Base-by-base conservation (phyloP, 2,329 filamentous ascomycete species). In the Sarocladiaceae sp. region DNA sequence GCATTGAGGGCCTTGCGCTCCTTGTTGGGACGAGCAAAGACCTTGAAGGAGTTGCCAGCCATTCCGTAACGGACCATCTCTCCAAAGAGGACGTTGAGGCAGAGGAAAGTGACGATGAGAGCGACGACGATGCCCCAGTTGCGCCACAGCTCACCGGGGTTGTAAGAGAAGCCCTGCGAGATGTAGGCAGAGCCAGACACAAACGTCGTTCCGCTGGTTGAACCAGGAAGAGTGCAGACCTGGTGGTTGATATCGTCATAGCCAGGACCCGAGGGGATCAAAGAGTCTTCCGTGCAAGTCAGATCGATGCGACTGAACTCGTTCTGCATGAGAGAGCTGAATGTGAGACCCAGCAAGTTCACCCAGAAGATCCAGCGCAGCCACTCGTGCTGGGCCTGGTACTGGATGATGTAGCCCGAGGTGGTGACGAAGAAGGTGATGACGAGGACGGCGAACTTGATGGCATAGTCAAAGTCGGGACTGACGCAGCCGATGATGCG, bases 361-460 rank as follows among this genome's bases (percentile, higher is more conserved):
- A 89, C 68, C 69, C 82, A 91, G 65, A 81, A 87, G 48, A 91
- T 81, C 87, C 87, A 93, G 15, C 83, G 71, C 5, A 90, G 60
- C 82, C 86, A 91, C 3, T 82, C 80, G 53, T 88, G 83, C 53
- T 86, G 78, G 2, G 70, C 77, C 41, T 83, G 76, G 59, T 85
- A 89, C 58, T 89, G 87, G 47, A 95, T 91, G 33, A 94, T 66
- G 62, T 93, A 95, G 3, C 88, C 88, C 1, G 82, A 84, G 0
- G 87, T 93, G 16, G 88, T 70, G 20, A 93, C 79, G 53, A 90
- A 88, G n/a, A 90, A 65, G 0, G 85, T 90, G 51, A 95, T 88
- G 43, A 88, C 75, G 1, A 88, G 72, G 4, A 87, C 82, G 6
- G 86, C 86, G 45, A 87, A 83, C 60, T 90, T 90, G 62, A 90